A percentile compares a stretch with the other conserved stretches of the same genome.
phyloP scores from a whole-genome alignment of 176 grass and related monocot genomes.

The Microstegium vimineum region DNA sequence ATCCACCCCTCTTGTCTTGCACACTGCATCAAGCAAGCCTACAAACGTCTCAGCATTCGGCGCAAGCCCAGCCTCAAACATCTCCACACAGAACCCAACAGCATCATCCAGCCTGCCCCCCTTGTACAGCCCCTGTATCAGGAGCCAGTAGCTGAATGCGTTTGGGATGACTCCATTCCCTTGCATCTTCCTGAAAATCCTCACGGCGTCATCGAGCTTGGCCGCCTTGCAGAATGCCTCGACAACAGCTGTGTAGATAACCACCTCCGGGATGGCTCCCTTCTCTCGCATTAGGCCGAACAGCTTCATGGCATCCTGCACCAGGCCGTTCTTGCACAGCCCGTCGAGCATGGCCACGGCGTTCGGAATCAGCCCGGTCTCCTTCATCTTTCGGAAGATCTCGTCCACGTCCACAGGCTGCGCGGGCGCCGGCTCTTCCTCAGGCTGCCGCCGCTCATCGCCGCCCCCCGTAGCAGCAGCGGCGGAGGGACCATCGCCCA shows the following conservation, averaged over 20 bases:
- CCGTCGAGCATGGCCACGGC: slow-evolving; percentile 91
- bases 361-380: slow-evolving; percentile 82
- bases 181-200: slow-evolving; percentile 90
- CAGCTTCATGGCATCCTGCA: slow-evolving; percentile 93
- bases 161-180: slow-evolving; percentile 80
- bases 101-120: slow-evolving; percentile 56
- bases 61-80: slow-evolving; percentile 73
- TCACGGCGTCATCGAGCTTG: slow-evolving; percentile 68
- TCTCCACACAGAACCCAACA: slow-evolving; percentile 58
- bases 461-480: neutral
- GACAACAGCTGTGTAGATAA: slow-evolving; percentile 86
- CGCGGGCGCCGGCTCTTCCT: neutral
- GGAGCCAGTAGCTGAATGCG: slow-evolving; percentile 66
- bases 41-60: slow-evolving; percentile 63
- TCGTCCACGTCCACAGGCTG: slow-evolving; percentile 59
- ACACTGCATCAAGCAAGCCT: slow-evolving; percentile 59
- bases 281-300: slow-evolving; percentile 92
- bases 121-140: slow-evolving; percentile 67
- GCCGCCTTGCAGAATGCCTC: slow-evolving; percentile 77
- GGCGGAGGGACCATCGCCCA: slow-evolving; percentile 25
- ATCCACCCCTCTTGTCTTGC: slow-evolving; percentile 57
- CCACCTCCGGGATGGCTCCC: slow-evolving; percentile 86
- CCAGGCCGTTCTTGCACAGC: slow-evolving; percentile 84
- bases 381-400: slow-evolving; percentile 90
- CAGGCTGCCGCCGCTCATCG: neutral